Base-by-base conservation (phyloP, 148 eudicot species). In the Silene uniflora region DNA sequence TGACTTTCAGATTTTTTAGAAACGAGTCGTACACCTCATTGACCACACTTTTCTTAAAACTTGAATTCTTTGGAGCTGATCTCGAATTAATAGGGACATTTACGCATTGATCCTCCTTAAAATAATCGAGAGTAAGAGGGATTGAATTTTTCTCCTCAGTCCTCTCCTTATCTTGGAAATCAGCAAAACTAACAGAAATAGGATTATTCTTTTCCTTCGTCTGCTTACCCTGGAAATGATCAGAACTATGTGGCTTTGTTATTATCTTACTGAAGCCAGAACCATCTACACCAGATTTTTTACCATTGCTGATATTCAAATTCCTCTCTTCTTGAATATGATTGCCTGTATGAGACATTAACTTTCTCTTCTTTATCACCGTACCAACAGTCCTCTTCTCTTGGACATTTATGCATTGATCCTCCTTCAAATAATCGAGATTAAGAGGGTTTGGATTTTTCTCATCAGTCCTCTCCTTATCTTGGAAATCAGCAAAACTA, bases 371-470 rank as follows among this genome's bases (percentile, higher is more conserved):
- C 72, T 69, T 69, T 46, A 52, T 35, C 9, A 79, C 54, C 71
- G 63, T 71, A 49, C n/a, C 62, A 21, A 60, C 11, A 46, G 13
- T 42, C 76, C 67, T 73, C n/a, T 73, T 73, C 76, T 73, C 72
- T 10, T 11, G 58, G 32, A 69, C 25, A 13, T 21, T 32, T 32
- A 32, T 5, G 35, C 35, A 32, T 32, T 32, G 69, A 19, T 66
- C 47, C 21, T 27, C 42, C 8, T 16, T 22, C 0, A 35, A 32
- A 32, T 66, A 35, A 66, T 66, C 22, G 32, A 7, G 32, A 66
- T 19, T 29, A 25, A 0, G 68, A 27, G 32, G 14, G 68, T 13
- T 0, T 25, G 42, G 68, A 27, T 27, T 64, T 64, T 27, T 64
- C 42, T 13, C 12, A 19, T 64, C 27, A 27, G 42, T 64, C 7